Evolutionary conservation across 805 yeast genomes (phyloP), one percentile per base, ranked within the genome.

Genomic region (Myxozyma kluyveri): DNA sequence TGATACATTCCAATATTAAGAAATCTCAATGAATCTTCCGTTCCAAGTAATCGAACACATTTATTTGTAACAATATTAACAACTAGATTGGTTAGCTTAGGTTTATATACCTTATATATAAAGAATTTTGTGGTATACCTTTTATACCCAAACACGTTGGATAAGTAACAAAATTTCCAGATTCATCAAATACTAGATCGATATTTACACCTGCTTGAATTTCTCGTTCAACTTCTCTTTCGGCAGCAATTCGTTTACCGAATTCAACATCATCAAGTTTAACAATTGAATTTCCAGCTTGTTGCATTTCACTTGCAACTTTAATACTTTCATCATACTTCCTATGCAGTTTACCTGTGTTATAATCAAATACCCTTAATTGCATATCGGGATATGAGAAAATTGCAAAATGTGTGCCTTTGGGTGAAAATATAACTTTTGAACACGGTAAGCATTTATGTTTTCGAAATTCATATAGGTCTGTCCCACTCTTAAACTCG

Each of bases 401-500:
- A 1, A 63, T 55, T 9, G 66, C 72, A 56, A 70, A 67, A 23
- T 42, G 54, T n/a, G 61, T 61, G 1, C 63, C 65, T 44, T 65
- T 62, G 1, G 62, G 62, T 3, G 70, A 63, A 6, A 69, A 52
- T 14, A 53, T 39, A 4, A 71, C 35, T 1, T 57, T 31, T 4
- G 59, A 36, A n/a, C n/a, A n/a, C 2, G 68, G 66, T 1, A 50
- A 40, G 1, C 68, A 51, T 50, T 72, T 72, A 37, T 22, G 4
- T 45, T 72, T 73, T 19, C 71, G 56, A 42, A 73, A 57, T 17
- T 68, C 70, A 52, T 70, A 67, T 17, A 70, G 57, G 52, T 73
- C 72, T 0, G 79, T 75, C 38, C 67, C 62, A 29, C 74, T 65
- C 55, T 75, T 75, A 54, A 62, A 57, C 33, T 65, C 64, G 61